These are phyloP conservation scores for Alternaria longipes DNA, from an alignment of 2,329 filamentous ascomycete species.

Conservation along the genomic window DNA sequence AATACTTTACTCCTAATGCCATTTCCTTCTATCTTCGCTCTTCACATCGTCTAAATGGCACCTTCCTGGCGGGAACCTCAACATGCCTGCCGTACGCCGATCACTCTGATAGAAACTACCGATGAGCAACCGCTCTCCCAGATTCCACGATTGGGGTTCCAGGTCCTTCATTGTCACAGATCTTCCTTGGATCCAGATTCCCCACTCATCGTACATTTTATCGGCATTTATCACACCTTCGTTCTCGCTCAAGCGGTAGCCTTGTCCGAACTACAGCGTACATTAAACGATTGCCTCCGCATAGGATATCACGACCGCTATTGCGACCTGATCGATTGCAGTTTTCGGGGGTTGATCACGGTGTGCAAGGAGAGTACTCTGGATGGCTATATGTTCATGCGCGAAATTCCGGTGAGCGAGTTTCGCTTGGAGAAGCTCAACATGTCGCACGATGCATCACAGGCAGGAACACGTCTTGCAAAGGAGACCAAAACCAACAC, in stretches of 20 bases:
- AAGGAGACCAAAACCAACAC: neutral
- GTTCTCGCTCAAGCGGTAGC: neutral
- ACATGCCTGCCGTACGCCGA: neutral
- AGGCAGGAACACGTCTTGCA: neutral
- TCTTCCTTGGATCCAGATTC: neutral
- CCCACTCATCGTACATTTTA: neutral
- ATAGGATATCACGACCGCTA: conserved; percentile 7
- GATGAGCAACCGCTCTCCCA: neutral
- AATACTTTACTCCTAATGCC: neutral
- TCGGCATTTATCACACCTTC: conserved; percentile 9
- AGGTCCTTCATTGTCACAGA: neutral
- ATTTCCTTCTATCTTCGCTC: neutral
- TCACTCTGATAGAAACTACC: neutral
- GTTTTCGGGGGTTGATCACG: conserved; percentile 1
- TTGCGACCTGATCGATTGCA: neutral
- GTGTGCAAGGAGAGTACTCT: neutral
- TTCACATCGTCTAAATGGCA: neutral
- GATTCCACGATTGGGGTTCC: neutral
- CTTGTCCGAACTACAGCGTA: neutral
- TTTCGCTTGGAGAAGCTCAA: conserved; percentile 3
- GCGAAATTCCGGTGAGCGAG: neutral
- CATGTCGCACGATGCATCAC: neutral
- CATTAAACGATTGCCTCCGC: neutral
- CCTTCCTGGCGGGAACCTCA: neutral
- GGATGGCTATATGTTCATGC: neutral